phyloP scores from a whole-genome alignment of 2,329 filamentous ascomycete species.

The Epichloe amarillans region DNA sequence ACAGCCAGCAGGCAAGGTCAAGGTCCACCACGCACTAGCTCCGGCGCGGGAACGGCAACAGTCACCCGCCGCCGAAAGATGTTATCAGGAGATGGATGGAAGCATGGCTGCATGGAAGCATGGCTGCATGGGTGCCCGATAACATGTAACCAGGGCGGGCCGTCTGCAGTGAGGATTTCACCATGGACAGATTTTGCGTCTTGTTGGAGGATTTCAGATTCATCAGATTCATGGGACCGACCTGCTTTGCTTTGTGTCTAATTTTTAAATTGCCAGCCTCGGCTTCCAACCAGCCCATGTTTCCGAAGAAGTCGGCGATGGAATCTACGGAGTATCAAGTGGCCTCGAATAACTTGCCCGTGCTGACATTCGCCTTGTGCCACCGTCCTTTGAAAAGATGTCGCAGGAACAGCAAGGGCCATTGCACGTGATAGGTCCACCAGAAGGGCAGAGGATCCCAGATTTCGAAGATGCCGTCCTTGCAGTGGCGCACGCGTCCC shows the following conservation, averaged over 20 bases:
- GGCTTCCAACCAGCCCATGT: too few relatives aligned
- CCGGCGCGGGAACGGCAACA: background rate
- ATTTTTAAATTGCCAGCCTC: too few relatives aligned
- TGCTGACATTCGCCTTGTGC: conserved; percentile 57
- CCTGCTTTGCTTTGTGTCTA: too few relatives aligned
- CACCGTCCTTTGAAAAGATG: conserved; percentile 36
- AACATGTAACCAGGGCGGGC: too few relatives aligned
- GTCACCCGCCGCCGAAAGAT: background rate
- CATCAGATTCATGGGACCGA: too few relatives aligned
- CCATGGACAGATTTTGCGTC: too few relatives aligned
- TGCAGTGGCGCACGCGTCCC: conserved; percentile 33
- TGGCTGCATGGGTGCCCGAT: background rate
- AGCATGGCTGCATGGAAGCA: background rate
- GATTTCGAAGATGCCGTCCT: conserved; percentile 37
- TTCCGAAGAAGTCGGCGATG: too few relatives aligned
- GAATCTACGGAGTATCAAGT: too few relatives aligned
- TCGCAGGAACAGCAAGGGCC: conserved; percentile 36
- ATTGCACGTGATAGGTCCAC: conserved; percentile 43
- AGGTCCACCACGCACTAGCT: too few relatives aligned
- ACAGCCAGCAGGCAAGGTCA: background rate
- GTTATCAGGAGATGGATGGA: background rate
- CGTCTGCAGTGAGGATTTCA: too few relatives aligned
- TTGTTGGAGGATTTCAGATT: too few relatives aligned
- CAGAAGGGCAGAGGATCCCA: conserved; percentile 45
- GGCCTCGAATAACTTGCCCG: conserved; percentile 25